Evolutionary conservation across 2,329 filamentous ascomycete genomes (phyloP).

Genomic region (Penicillium sp.): DNA sequence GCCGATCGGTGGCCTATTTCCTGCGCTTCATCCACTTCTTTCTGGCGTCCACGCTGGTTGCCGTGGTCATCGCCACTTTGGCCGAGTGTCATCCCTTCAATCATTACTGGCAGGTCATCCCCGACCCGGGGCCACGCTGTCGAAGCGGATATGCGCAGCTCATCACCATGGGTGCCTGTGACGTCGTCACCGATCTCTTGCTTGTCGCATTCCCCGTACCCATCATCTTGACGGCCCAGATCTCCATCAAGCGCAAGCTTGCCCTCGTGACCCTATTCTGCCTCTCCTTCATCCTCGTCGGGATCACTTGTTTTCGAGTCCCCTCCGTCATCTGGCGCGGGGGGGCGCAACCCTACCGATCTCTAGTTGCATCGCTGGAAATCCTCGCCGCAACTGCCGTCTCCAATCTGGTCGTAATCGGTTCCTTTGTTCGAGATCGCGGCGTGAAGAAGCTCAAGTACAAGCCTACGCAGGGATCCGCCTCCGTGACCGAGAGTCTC

Average conservation of each 20-base stretch:
- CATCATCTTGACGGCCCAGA: constrained; percentile 72
- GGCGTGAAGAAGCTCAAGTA: constrained; percentile 87
- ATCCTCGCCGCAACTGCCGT: constrained; percentile 81
- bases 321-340: constrained; percentile 64
- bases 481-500: constrained; percentile 46
- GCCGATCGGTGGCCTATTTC: constrained; percentile 64
- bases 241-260: constrained; percentile 70
- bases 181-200: constrained; percentile 81
- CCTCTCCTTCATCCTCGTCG: constrained; percentile 72
- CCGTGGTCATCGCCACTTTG: constrained; percentile 73
- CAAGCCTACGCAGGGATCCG: constrained; percentile 42
- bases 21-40: constrained; percentile 68
- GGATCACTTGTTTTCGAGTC: constrained; percentile 74
- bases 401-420: constrained; percentile 82
- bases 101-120: constrained; percentile 74
- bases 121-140: constrained; percentile 79
- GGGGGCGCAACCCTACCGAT: constrained; percentile 79
- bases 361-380: constrained; percentile 82
- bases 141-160: constrained; percentile 82
- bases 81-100: constrained; percentile 72
- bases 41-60: constrained; percentile 71
- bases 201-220: constrained; percentile 85
- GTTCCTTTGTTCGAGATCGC: constrained; percentile 84
- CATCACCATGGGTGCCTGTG: constrained; percentile 81
- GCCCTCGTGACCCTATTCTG: constrained; percentile 77